Conservation (phyloP, 2,329 filamentous ascomycete genomes). For the Cladosporium sp. region DNA sequence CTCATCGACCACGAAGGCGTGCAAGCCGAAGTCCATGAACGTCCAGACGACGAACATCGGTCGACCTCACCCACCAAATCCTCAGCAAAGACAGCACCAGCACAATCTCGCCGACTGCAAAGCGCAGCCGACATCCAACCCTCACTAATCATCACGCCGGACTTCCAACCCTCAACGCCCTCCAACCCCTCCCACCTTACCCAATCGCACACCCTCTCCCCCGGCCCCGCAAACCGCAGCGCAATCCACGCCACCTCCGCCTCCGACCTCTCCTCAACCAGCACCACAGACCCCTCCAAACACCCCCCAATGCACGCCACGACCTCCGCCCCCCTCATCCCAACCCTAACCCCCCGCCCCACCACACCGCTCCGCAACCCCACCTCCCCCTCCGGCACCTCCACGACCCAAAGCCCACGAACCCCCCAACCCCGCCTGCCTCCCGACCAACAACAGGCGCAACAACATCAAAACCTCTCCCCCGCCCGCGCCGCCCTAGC, state of each 20-base stretch:
- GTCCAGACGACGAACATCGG: conserved; percentile 14
- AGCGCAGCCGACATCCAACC: conserved; percentile 13
- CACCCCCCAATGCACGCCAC: conserved; percentile 33
- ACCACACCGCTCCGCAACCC: conserved; percentile 25
- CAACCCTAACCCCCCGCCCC: conserved; percentile 20
- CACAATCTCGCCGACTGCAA: not conserved
- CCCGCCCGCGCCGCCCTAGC: conserved; percentile 35
- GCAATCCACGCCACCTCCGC: conserved; percentile 28
- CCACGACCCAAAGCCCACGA: too few species aligned
- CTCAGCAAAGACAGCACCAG: conserved; percentile 2
- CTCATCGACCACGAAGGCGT: conserved; percentile 37
- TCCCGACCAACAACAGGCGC: too few species aligned
- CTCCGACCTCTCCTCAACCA: conserved; percentile 17
- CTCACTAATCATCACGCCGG: conserved; percentile 21
- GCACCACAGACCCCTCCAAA: conserved; percentile 18
- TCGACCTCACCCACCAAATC: not conserved
- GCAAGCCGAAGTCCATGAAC: conserved; percentile 25
- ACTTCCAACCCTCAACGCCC: conserved; percentile 20
- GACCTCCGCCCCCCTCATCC: conserved; percentile 29
- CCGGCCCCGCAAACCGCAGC: conserved; percentile 24
- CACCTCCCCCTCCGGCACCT: too few species aligned
- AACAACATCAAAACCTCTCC: too few species aligned
- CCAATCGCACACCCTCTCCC: not conserved
- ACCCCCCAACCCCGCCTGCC: too few species aligned
- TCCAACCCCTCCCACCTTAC: conserved; percentile 17